Percentiles rank a stretch among this genome's conserved stretches.
Evolutionary conservation across 208 protist genomes (phyloP).

Genomic region (Trypanosoma scelopori): DNA sequence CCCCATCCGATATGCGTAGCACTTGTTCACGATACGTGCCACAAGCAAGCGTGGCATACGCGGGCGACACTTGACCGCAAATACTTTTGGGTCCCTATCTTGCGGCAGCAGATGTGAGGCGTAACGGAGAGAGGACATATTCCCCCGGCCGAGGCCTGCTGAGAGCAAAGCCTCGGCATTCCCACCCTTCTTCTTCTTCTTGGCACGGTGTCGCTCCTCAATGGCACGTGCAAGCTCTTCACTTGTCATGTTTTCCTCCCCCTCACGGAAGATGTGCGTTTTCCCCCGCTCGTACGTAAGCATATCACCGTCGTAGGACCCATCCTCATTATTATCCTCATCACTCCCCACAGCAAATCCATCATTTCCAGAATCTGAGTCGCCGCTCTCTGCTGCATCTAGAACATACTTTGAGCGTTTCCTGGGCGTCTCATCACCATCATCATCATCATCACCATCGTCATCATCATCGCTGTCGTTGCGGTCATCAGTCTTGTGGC

Average conservation of each 20-base stretch:
- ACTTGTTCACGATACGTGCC: slow-evolving; percentile 92
- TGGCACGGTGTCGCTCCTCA: slow-evolving; percentile 54
- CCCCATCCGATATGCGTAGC: slow-evolving; percentile 83
- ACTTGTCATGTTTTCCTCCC: slow-evolving; percentile 64
- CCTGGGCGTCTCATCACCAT: slow-evolving; percentile 14
- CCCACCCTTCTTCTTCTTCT: slow-evolving; percentile 21
- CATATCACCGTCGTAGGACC: slow-evolving; percentile 16
- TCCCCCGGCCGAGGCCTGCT: slow-evolving; percentile 29
- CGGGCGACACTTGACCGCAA: slow-evolving; percentile 84
- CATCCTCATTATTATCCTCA: slow-evolving; percentile 41
- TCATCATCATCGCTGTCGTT: slow-evolving; percentile 32
- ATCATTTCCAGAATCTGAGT: slow-evolving; percentile 32
- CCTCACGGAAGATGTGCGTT: slow-evolving; percentile 60
- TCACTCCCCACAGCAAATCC: slow-evolving; percentile 51
- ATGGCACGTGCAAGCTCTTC: slow-evolving; percentile 78
- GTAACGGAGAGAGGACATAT: slow-evolving; percentile 71
- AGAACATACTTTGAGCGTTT: slow-evolving; percentile 45
- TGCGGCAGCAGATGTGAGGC: slow-evolving; percentile 75
- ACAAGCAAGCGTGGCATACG: slow-evolving; percentile 85
- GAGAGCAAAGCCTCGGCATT: slow-evolving; percentile 28
- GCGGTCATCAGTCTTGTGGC: slow-evolving; percentile 30
- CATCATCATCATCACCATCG: slow-evolving; percentile 31
- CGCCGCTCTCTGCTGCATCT: slow-evolving; percentile 44
- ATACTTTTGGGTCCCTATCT: slow-evolving; percentile 86
- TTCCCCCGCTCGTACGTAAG: slow-evolving; percentile 25